These are phyloP conservation scores for Dispira simplex DNA, from an alignment of 192 early-diverging fungal species.

Conservation along the genomic window DNA sequence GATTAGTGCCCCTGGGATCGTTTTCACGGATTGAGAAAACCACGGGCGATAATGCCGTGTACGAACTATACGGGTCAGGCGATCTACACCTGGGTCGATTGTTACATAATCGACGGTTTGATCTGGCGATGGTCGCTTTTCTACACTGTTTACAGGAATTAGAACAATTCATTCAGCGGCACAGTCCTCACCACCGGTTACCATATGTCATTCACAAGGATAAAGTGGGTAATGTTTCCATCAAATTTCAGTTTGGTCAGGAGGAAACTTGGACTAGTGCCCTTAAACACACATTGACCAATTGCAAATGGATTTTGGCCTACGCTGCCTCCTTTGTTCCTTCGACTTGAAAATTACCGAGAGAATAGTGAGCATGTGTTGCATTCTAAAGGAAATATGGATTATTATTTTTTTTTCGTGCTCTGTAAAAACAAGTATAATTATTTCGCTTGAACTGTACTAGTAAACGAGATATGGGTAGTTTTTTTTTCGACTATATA, in stretches of 20 bases:
- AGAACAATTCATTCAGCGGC: constrained; percentile 59
- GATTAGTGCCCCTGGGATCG: constrained; percentile 80
- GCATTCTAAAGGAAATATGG: no score
- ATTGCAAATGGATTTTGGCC: constrained; percentile 80
- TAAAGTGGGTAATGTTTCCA: constrained; percentile 68
- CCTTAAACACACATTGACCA: constrained; percentile 72
- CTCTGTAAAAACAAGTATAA: no score
- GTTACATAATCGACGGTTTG: constrained; percentile 75
- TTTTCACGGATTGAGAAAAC: constrained; percentile 83
- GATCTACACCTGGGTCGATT: constrained; percentile 60
- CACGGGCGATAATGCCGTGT: constrained; percentile 47
- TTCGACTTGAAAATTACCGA: neutral
- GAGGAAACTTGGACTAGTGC: constrained; percentile 89
- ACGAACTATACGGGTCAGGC: constrained; percentile 83
- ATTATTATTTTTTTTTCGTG: no score
- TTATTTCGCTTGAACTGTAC: no score
- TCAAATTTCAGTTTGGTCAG: constrained; percentile 73
- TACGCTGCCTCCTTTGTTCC: constrained; percentile 31
- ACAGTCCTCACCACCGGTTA: constrained; percentile 56
- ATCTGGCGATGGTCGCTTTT: constrained; percentile 75
- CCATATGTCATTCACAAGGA: constrained; percentile 88
- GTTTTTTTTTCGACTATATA: no score
- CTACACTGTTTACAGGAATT: constrained; percentile 82
- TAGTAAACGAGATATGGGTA: no score
- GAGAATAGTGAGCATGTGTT: no score